Percentiles rank a stretch among this genome's conserved stretches.
Conservation (phyloP, 75 land plant species). For the Picea glauca region DNA sequence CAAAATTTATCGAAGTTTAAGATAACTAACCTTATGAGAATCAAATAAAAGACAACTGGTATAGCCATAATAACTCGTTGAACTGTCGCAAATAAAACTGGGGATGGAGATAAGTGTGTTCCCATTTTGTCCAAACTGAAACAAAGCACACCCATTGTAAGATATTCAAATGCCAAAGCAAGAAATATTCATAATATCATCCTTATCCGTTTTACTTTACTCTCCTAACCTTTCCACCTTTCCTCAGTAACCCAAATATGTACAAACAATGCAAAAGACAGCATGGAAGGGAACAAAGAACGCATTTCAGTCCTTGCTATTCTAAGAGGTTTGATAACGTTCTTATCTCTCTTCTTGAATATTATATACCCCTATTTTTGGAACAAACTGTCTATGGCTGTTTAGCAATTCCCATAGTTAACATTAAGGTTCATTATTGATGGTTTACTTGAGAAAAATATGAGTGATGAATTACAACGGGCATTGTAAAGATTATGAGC, state of each 20-base stretch:
- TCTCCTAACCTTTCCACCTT: not conserved
- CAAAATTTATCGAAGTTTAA: not conserved
- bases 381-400: not conserved
- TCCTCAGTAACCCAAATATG: not conserved
- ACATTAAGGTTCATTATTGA: not conserved
- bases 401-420: not conserved
- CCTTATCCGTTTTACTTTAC: not conserved
- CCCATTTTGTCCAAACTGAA: slow-evolving; percentile 47
- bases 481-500: no score
- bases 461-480: not conserved
- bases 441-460: not conserved
- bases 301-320: not conserved
- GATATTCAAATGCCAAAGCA: not conserved
- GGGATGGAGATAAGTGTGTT: slow-evolving; percentile 36
- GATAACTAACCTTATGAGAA: slow-evolving; percentile 18
- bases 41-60: slow-evolving; percentile 33
- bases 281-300: not conserved
- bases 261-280: not conserved
- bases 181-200: not conserved
- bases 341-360: not conserved
- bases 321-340: not conserved
- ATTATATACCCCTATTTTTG: not conserved
- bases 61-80: slow-evolving; percentile 36
- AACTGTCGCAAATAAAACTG: slow-evolving; percentile 31
- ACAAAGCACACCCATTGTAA: not conserved